Evolutionary conservation across 441 rosid genomes (phyloP).

Genomic region (Dalechampia spathulata): DNA sequence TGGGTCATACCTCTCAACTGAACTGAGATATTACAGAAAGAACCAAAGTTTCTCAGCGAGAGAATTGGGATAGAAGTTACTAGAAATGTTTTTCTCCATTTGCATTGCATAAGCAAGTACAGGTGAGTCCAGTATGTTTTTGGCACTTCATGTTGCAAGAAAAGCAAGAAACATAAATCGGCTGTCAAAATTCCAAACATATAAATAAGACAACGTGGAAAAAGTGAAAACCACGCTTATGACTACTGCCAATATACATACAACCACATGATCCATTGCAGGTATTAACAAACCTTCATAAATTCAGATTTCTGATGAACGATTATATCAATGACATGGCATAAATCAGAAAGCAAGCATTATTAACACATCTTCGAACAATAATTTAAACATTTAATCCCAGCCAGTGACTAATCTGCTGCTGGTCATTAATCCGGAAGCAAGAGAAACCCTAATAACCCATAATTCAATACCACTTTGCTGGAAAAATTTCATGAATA

Average conservation of each 20-base stretch:
- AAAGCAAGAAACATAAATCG: no score
- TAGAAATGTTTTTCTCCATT: not conserved
- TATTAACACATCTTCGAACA: no score
- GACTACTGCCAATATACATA: no score
- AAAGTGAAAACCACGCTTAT: no score
- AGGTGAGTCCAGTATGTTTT: not conserved
- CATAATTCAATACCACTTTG: not conserved
- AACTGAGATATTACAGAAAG: constrained; percentile 16
- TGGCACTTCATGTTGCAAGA: no score
- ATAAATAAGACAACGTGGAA: no score
- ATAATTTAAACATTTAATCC: not conserved
- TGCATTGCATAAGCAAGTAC: not conserved
- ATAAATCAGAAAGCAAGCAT: no score
- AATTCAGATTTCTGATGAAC: no score
- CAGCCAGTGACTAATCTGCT: not conserved
- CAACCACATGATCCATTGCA: no score
- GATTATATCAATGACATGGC: no score
- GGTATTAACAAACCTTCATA: no score
- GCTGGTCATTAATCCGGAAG: not conserved
- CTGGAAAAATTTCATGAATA: not conserved
- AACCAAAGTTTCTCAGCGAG: not conserved
- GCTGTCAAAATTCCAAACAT: no score
- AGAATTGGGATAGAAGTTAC: not conserved
- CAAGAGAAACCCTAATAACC: not conserved
- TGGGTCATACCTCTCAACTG: constrained; percentile 37